A percentile compares a stretch with the other conserved stretches of the same genome.
Evolutionary conservation across 2,329 filamentous ascomycete species (phyloP).

Genomic region (Cadophora malorum): DNA sequence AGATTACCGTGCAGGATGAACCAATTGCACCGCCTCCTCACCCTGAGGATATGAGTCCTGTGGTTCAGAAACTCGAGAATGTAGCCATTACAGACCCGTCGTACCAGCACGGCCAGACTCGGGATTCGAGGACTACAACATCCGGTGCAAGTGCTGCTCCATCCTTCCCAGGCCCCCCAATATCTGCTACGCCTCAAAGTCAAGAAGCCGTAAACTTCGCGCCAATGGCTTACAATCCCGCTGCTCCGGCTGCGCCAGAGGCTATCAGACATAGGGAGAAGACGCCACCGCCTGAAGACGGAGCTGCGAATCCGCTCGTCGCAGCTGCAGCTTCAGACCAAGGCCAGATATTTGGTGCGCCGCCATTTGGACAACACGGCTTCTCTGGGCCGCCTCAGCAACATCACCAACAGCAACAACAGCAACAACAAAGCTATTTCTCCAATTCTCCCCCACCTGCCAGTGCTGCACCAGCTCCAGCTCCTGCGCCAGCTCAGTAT

Average conservation of each 20-base stretch:
- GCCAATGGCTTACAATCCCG: slow-evolving; percentile 80
- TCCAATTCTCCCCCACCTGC: slow-evolving; percentile 46
- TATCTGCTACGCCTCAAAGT: slow-evolving; percentile 46
- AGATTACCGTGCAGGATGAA: slow-evolving; percentile 70
- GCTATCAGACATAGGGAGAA: slow-evolving; percentile 76
- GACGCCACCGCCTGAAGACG: slow-evolving; percentile 77
- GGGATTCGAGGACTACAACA: slow-evolving; percentile 38
- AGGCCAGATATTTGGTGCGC: slow-evolving; percentile 59
- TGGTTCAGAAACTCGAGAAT: slow-evolving; percentile 77
- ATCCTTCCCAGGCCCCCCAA: slow-evolving; percentile 42
- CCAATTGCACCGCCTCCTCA: slow-evolving; percentile 58
- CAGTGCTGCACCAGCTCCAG: slow-evolving; percentile 27
- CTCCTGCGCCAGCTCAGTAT: slow-evolving; percentile 21
- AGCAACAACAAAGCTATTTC: slow-evolving; percentile 44
- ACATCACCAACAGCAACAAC: slow-evolving; percentile 21
- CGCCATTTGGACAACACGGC: slow-evolving; percentile 46
- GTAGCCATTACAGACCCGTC: slow-evolving; percentile 69
- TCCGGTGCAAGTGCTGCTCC: slow-evolving; percentile 5
- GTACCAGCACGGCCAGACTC: slow-evolving; percentile 47
- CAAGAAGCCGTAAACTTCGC: slow-evolving; percentile 55
- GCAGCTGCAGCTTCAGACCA: slow-evolving; percentile 64
- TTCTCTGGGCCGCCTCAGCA: slow-evolving; percentile 33
- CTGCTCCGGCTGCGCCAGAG: slow-evolving; percentile 77
- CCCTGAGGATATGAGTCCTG: slow-evolving; percentile 63
- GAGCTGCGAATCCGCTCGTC: slow-evolving; percentile 62